Percentiles rank a stretch among this genome's conserved stretches.
These are phyloP conservation scores for Pleoardoris graminearum DNA, from an alignment of 2,329 filamentous ascomycete species.

Conservation along the genomic window DNA sequence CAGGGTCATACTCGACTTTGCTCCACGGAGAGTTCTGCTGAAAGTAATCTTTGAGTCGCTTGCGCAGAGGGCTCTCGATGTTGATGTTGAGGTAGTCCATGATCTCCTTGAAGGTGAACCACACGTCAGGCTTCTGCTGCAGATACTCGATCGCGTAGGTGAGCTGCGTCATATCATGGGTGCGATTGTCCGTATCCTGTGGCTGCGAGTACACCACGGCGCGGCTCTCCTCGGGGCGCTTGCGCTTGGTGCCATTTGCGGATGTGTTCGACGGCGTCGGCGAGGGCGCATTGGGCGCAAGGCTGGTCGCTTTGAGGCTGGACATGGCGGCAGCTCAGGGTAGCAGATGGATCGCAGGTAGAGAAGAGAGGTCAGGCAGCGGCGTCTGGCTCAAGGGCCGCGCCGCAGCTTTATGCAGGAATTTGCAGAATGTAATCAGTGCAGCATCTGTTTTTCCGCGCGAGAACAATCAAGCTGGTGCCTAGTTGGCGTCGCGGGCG, in stretches of 20 bases:
- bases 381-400: slow-evolving; percentile 41
- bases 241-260: slow-evolving; percentile 53
- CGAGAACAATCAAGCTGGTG: neutral
- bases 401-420: slow-evolving; percentile 23
- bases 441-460: neutral
- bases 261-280: slow-evolving; percentile 57
- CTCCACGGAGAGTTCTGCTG: slow-evolving; percentile 60
- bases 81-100: slow-evolving; percentile 78
- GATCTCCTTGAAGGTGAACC: slow-evolving; percentile 74
- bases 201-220: slow-evolving; percentile 73
- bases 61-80: slow-evolving; percentile 59
- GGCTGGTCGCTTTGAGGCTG: slow-evolving; percentile 36
- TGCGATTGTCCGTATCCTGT: slow-evolving; percentile 72
- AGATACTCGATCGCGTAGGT: slow-evolving; percentile 73
- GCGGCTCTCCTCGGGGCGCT: slow-evolving; percentile 58
- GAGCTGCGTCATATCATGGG: slow-evolving; percentile 83
- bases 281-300: slow-evolving; percentile 56
- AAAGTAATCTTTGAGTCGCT: slow-evolving; percentile 67
- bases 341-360: neutral
- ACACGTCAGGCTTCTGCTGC: slow-evolving; percentile 61
- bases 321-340: slow-evolving; percentile 33
- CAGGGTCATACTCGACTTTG: slow-evolving; percentile 62
- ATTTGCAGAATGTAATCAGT: neutral
- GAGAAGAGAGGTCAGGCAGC: slow-evolving; percentile 19
- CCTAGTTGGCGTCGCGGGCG: neutral